Base-by-base conservation (phyloP, 495 filamentous ascomycete species). In the Penicillium daleae region DNA sequence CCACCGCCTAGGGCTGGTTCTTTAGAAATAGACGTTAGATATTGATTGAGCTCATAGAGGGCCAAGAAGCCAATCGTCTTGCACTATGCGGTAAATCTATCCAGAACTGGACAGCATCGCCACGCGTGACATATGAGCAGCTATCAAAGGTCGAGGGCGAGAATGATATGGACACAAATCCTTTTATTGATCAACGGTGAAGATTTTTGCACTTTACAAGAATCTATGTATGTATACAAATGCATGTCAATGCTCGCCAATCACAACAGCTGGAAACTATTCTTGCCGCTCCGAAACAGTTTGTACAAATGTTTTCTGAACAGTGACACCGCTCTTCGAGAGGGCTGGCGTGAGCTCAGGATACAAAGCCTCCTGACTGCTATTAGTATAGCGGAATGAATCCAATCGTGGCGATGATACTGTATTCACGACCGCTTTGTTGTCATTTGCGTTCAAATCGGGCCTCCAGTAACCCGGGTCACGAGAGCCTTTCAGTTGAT, bases 391-490 rank as follows among this genome's bases (percentile, higher is more conserved):
- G 6, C 24, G 44, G n/a, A 35, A 50, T 12, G 31, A n/a, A 17
- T 56, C 29, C 24, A 4, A 32, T 32, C 44, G 51, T n/a, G 50
- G 62, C 33, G 51, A 42, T 0, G 57, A 56, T 0, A 55, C 57
- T 24, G 57, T 42, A n/a, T 60, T 42, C 3, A 50, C 22, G 21
- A 59, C 40, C 13, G 29, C 37, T n/a, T 27, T 56, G 22, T 49
- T 32, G 22, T 53, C 40, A n/a, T 56, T 37, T 24, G 17, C 37
- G 32, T 56, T 51, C 9, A 64, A 21, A 32, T 64, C 62, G 50
- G 62, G 62, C 6, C 62, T 29, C 62, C 62, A 64, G 26, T 60
- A 64, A 22, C 40, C 60, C 8, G 62, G 57, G 24, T 51, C 42
- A 9, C n/a, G 32, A 2, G 49, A 29, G 21, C 22, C 40, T 32